These are phyloP conservation scores for Neonectria neomacrospora DNA, from an alignment of 2,329 filamentous ascomycete species.

Conservation along the genomic window DNA sequence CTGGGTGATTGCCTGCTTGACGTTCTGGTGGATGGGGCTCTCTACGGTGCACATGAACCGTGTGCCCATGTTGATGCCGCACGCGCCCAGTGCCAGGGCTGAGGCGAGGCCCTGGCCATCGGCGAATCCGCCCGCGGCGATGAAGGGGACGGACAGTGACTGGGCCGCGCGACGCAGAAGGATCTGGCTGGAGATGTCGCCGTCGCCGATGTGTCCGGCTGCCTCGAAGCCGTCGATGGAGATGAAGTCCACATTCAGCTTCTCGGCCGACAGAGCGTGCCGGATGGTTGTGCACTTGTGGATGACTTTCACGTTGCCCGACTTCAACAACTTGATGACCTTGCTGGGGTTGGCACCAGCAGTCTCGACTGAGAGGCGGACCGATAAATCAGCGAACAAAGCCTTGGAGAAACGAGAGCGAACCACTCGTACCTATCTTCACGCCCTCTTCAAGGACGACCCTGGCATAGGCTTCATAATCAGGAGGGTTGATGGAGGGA, in stretches of 20 bases:
- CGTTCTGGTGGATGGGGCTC: constrained; percentile 87
- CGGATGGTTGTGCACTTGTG: constrained; percentile 98
- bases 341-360: constrained; percentile 85
- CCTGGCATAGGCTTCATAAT: constrained; percentile 90
- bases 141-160: constrained; percentile 84
- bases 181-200: constrained; percentile 87
- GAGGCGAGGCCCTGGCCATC: constrained; percentile 92
- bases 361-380: constrained; percentile 73
- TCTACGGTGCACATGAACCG: constrained; percentile 96
- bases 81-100: constrained; percentile 86
- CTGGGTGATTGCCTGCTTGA: constrained; percentile 90
- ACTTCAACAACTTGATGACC: constrained; percentile 86
- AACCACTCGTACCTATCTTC: constrained; percentile 60
- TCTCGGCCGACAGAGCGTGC: constrained; percentile 88
- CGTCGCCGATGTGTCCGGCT: constrained; percentile 86
- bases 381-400: background rate
- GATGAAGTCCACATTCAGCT: constrained; percentile 93
- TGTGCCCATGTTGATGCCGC: constrained; percentile 97
- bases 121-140: constrained; percentile 92
- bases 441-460: constrained; percentile 92
- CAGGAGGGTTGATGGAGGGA: constrained; percentile 85
- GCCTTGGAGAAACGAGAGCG: background rate
- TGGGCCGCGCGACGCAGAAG: constrained; percentile 86
- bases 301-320: constrained; percentile 77
- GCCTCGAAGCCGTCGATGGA: constrained; percentile 98